phyloP scores from a whole-genome alignment of 2,329 filamentous ascomycete genomes.

The Sporothrix brasiliensis region DNA sequence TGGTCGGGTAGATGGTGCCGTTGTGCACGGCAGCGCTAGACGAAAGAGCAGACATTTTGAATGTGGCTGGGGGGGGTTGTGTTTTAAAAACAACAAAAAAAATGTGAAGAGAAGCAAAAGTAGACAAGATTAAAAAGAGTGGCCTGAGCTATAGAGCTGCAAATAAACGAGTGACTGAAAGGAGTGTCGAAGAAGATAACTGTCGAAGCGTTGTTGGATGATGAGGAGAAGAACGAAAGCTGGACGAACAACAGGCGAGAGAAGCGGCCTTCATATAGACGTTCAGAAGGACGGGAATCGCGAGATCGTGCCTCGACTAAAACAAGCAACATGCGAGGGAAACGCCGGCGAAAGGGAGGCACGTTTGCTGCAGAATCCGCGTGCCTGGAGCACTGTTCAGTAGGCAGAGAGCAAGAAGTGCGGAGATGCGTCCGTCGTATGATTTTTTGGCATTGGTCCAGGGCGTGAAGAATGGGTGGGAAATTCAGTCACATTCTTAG shows the following conservation, averaged over 20 bases:
- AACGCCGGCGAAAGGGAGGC: constrained; percentile 6
- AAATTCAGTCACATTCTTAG: constrained; percentile 26
- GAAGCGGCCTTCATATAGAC: constrained; percentile 29
- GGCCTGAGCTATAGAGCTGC: constrained; percentile 23
- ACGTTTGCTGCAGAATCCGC: constrained; percentile 12
- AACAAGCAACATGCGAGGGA: constrained; percentile 2
- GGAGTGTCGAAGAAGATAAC: neutral
- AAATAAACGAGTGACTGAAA: constrained; percentile 18
- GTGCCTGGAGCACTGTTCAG: neutral
- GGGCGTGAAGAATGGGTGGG: constrained; percentile 25
- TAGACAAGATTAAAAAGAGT: constrained; percentile 20
- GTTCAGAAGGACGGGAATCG: neutral
- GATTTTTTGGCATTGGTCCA: neutral
- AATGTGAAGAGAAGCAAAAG: neutral
- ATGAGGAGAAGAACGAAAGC: constrained; percentile 12
- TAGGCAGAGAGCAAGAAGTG: neutral
- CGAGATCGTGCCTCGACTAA: neutral
- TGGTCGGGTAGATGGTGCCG: constrained; percentile 3
- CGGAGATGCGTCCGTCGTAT: neutral
- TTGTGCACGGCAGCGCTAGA: constrained; percentile 24
- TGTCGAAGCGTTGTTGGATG: neutral
- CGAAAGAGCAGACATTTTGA: constrained; percentile 27
- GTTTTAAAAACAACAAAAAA: neutral
- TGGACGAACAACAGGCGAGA: constrained; percentile 35
- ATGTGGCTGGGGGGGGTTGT: neutral